Evolutionary conservation across 306 rosid species (phyloP).

Genomic region (Casuarina equisetifolia): DNA sequence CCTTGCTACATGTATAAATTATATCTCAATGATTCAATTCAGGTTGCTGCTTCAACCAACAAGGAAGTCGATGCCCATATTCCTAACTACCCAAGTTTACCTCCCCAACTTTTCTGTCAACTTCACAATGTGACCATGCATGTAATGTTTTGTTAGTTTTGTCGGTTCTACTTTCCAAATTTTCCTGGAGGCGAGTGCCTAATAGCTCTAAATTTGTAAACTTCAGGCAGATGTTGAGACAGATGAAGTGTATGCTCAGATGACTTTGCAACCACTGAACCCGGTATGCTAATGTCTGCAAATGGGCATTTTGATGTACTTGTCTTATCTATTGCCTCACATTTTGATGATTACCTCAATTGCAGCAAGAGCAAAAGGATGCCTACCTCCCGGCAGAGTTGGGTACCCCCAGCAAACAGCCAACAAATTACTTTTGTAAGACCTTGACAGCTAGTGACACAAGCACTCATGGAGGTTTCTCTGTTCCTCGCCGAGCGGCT

Average conservation of each 20-base stretch:
- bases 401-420: slow-evolving; percentile 88
- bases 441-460: slow-evolving; percentile 99
- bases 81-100: slow-evolving; percentile 90
- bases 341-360: slow-evolving; percentile 23
- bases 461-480: slow-evolving; percentile 97
- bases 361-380: slow-evolving; percentile 96
- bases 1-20: too few species aligned
- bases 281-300: slow-evolving; percentile 49
- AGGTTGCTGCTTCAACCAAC: slow-evolving; percentile 97
- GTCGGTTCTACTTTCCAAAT: slow-evolving; percentile 5
- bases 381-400: slow-evolving; percentile 86
- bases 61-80: slow-evolving; percentile 87
- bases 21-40: slow-evolving; percentile 15
- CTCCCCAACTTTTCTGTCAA: slow-evolving; percentile 94
- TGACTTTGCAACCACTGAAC: slow-evolving; percentile 93
- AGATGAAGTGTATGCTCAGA: slow-evolving; percentile 88
- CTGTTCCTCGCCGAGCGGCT: slow-evolving; percentile 99
- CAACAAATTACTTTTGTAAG: slow-evolving; percentile 91
- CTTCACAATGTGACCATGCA: slow-evolving; percentile 98
- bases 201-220: slow-evolving; percentile 16
- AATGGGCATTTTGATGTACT: slow-evolving; percentile 10
- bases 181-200: slow-evolving; percentile 9
- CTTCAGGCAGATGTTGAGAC: slow-evolving; percentile 93
- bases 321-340: slow-evolving; percentile 14
- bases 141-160: slow-evolving; percentile 47